Conservation (phyloP, 805 yeast genomes). For the Debaryomyces castellii region DNA sequence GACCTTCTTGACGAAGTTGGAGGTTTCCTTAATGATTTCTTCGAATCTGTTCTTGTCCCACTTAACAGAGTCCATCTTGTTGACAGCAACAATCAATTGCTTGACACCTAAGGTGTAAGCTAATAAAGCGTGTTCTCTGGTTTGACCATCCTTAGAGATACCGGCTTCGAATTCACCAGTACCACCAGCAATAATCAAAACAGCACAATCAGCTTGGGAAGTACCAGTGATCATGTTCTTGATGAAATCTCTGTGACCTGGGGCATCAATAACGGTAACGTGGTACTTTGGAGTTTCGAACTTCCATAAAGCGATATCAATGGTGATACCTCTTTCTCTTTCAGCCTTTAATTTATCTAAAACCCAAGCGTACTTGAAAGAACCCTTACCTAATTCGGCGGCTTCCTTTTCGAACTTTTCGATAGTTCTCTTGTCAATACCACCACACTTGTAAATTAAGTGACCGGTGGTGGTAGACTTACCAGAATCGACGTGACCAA, state of each 20-base stretch:
- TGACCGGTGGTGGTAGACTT: slow-evolving; percentile 97
- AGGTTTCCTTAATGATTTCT: slow-evolving; percentile 73
- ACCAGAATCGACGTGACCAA: slow-evolving; percentile 99
- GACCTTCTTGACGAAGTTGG: slow-evolving; percentile 80
- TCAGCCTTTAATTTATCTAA: slow-evolving; percentile 57
- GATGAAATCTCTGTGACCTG: slow-evolving; percentile 96
- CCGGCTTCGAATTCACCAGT: slow-evolving; percentile 95
- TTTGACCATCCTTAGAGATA: slow-evolving; percentile 92
- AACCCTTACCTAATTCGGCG: slow-evolving; percentile 95
- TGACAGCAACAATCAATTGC: slow-evolving; percentile 85
- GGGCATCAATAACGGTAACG: slow-evolving; percentile 92
- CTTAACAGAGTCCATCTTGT: slow-evolving; percentile 47
- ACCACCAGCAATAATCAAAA: slow-evolving; percentile 88
- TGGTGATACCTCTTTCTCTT: slow-evolving; percentile 96
- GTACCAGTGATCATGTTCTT: slow-evolving; percentile 96
- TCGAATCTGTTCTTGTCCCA: slow-evolving; percentile 79
- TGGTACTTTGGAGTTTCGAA: slow-evolving; percentile 88
- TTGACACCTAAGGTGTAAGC: slow-evolving; percentile 88
- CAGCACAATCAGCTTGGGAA: slow-evolving; percentile 91
- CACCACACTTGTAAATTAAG: slow-evolving; percentile 99
- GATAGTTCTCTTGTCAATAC: slow-evolving; percentile 97
- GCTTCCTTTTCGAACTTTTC: slow-evolving; percentile 89
- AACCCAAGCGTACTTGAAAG: slow-evolving; percentile 76
- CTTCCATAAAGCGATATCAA: slow-evolving; percentile 89
- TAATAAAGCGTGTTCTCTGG: slow-evolving; percentile 79